A percentile compares a stretch with the other conserved stretches of the same genome.
Evolutionary conservation across 1,284 basidiomycete species (phyloP).

Genomic region (Nidula niveotomentosa): DNA sequence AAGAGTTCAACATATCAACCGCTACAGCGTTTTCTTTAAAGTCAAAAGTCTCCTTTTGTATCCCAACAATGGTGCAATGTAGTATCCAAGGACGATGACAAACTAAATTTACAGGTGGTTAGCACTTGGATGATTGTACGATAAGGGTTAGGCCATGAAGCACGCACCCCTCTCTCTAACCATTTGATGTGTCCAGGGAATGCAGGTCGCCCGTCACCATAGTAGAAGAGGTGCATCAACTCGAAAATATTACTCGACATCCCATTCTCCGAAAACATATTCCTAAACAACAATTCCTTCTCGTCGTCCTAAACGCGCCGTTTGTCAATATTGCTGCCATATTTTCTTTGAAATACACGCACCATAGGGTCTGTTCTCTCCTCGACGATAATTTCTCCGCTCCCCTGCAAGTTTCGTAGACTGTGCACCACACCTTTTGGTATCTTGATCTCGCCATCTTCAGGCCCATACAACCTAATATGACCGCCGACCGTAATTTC

Average conservation of each 20-base stretch:
- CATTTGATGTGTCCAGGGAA: conserved; percentile 23
- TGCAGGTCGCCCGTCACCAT: conserved; percentile 22
- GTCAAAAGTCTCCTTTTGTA: conserved; percentile 7
- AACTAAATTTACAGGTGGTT: conserved; percentile 11
- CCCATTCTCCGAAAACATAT: conserved; percentile 15
- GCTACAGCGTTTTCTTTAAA: background rate
- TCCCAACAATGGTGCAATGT: conserved; percentile 23
- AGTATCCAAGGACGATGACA: conserved; percentile 23
- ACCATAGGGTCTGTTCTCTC: conserved; percentile 25
- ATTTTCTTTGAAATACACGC: conserved; percentile 1
- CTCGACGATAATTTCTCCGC: background rate
- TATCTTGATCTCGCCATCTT: background rate
- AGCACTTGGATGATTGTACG: background rate
- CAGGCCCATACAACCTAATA: too few species aligned
- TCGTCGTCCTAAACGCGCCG: conserved; percentile 18
- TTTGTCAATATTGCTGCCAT: background rate
- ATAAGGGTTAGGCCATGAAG: background rate
- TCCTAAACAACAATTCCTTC: conserved; percentile 32
- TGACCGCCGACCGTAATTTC: too few species aligned
- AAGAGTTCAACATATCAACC: background rate
- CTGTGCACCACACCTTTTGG: background rate
- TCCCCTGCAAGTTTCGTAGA: background rate
- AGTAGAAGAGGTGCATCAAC: conserved; percentile 20
- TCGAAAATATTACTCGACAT: conserved; percentile 17
- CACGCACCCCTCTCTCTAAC: conserved; percentile 24